Conservation (phyloP, 805 yeast species). For the Wickerhamomyces strasburgensis region DNA sequence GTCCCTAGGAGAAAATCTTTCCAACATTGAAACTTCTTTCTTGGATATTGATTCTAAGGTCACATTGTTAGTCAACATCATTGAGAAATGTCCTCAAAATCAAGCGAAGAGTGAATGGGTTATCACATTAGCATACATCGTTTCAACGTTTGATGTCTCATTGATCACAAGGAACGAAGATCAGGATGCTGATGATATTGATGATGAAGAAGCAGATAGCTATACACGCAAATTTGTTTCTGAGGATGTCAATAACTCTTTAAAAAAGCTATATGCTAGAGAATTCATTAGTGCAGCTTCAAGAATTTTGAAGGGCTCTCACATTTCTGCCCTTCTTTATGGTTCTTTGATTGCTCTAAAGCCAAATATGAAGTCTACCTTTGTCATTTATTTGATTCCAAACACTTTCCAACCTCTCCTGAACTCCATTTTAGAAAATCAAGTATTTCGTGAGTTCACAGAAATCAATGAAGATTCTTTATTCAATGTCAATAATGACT, state of each 20-base stretch:
- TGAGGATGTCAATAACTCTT: conserved; percentile 8
- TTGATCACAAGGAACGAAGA: conserved; percentile 8
- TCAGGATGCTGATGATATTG: conserved; percentile 1
- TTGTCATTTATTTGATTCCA: conserved; percentile 40
- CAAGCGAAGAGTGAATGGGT: conserved; percentile 1
- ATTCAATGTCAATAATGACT: background rate
- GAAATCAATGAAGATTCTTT: conserved; percentile 5
- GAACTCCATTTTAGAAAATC: conserved; percentile 21
- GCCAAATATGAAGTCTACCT: conserved; percentile 33
- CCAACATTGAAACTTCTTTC: background rate
- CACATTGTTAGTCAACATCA: conserved; percentile 2
- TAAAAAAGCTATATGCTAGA: conserved; percentile 16
- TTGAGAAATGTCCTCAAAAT: conserved; percentile 2
- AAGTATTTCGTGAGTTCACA: conserved; percentile 3
- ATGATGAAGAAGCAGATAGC: background rate
- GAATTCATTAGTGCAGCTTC: conserved; percentile 26
- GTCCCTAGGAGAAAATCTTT: conserved; percentile 1
- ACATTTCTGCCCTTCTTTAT: conserved; percentile 22
- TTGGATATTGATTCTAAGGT: conserved; percentile 4
- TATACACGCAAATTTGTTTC: conserved; percentile 7
- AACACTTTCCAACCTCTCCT: conserved; percentile 32
- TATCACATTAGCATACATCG: conserved; percentile 4
- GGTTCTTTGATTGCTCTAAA: conserved; percentile 32
- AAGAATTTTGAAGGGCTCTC: conserved; percentile 14
- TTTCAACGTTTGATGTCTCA: conserved; percentile 8